A percentile compares a stretch with the other conserved stretches of the same genome.
Conservation (phyloP, 2,329 filamentous ascomycete genomes). For the Boeremia exigua region DNA sequence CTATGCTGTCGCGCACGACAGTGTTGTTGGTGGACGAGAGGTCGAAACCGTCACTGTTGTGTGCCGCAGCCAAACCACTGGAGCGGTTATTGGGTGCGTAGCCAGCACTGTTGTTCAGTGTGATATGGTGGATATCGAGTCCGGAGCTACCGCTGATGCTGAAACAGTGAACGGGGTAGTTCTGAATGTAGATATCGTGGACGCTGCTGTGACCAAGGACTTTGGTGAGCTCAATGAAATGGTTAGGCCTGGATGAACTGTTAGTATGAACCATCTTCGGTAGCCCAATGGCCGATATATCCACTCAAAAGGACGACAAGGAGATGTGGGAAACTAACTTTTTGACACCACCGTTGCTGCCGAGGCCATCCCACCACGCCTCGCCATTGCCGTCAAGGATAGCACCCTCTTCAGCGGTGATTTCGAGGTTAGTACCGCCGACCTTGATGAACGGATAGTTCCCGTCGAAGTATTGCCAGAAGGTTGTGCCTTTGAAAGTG, state of each 20-base stretch:
- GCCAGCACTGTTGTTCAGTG: conserved; percentile 65
- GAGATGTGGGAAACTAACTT: conserved; percentile 21
- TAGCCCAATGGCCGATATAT: too few species aligned
- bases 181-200: conserved; percentile 58
- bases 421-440: conserved; percentile 63
- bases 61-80: conserved; percentile 7
- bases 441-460: conserved; percentile 66
- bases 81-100: conserved; percentile 42
- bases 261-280: too few species aligned
- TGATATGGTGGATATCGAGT: conserved; percentile 58
- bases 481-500: conserved; percentile 69
- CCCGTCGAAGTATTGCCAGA: conserved; percentile 11
- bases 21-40: conserved; percentile 63
- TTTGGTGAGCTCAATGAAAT: conserved; percentile 36
- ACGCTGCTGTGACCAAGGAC: conserved; percentile 65
- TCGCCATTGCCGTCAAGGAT: conserved; percentile 55
- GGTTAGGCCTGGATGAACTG: background rate
- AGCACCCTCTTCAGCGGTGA: conserved; percentile 64
- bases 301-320: background rate
- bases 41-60: conserved; percentile 15
- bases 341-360: conserved; percentile 54
- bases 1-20: conserved; percentile 59
- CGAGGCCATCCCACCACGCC: conserved; percentile 58
- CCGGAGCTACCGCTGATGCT: conserved; percentile 51
- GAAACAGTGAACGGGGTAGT: conserved; percentile 63